Conservation (phyloP, 306 rosid genomes). For the Inga laurina region DNA sequence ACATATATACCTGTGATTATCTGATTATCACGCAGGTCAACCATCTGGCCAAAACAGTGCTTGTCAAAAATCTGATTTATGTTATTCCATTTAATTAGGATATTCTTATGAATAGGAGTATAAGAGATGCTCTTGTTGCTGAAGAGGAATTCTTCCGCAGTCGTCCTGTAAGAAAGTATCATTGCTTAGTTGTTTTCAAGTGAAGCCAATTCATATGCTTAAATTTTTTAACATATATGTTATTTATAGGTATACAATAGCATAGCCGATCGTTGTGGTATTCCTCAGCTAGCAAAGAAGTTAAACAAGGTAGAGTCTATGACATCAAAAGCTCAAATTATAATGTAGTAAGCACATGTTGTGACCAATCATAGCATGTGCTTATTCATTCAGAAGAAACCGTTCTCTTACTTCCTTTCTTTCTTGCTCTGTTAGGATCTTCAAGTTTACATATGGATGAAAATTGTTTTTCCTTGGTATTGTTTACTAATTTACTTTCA, state of each 20-base stretch:
- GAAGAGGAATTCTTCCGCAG: constrained; percentile 87
- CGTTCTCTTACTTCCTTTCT: background rate
- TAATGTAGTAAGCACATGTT: constrained; percentile 9
- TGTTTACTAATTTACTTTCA: background rate
- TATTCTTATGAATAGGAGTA: constrained; percentile 72
- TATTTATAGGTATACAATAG: constrained; percentile 76
- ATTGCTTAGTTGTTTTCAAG: constrained; percentile 22
- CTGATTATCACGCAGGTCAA: constrained; percentile 31
- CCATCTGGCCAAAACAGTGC: background rate
- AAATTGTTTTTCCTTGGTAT: background rate
- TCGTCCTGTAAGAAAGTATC: constrained; percentile 74
- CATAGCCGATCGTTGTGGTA: constrained; percentile 85
- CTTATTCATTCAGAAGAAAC: background rate
- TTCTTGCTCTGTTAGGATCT: background rate
- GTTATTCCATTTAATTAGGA: constrained; percentile 58
- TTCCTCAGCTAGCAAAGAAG: constrained; percentile 95
- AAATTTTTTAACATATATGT: constrained; percentile 27
- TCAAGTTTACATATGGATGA: background rate
- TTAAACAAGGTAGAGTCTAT: constrained; percentile 80
- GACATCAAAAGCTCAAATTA: constrained; percentile 26
- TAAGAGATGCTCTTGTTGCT: constrained; percentile 90
- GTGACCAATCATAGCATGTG: constrained; percentile 1
- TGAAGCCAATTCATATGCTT: constrained; percentile 8
- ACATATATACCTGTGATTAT: constrained; percentile 18
- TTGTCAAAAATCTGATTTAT: constrained; percentile 35